Base-by-base conservation (phyloP, 257 asterid genomes). In the Solanum habrochaites region DNA sequence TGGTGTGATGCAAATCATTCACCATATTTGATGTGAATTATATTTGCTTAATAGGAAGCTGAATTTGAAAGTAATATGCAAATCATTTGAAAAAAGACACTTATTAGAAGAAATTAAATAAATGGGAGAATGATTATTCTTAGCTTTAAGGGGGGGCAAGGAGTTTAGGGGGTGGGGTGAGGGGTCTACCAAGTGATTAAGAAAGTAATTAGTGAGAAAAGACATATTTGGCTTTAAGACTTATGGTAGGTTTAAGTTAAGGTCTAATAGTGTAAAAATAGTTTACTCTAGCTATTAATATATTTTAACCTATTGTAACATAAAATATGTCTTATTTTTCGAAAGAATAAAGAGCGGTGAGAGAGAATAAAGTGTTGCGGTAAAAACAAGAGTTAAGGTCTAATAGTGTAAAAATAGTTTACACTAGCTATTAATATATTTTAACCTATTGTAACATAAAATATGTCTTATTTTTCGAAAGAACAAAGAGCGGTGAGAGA, bases 61-160 rank as follows among this genome's bases (percentile, higher is more conserved):
- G 95, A 91, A 87, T 91, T 94, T 90, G 92, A 91, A 94, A 94
- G 98, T 94, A 92, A 93, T 89, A 89, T 85, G 87, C 88, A 89
- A 92, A 94, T 94, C 93, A 93, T 93, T 90, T 82, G 74, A 86
- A 86, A 71, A 45, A 85, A 45, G 43, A 70, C 87, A 8, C 80
- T 40, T 66, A 62, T 84, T n/a, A 25, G 78, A 60, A 39, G 62
- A 62, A 70, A 66, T 40, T 84, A 37, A 84, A 62, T 66, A 85
- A 49, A 87, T 85, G 80, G 83, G 87, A 86, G 92, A 88, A 93
- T 93, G 91, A 94, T 94, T 87, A 94, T 90, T 66, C 94, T 93
- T 94, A 94, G 93, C 96, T 92, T 92, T 89, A 92, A 91, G 95
- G 93, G 87, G 93, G 93, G 58, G 86, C 89, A 86, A 90, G 88